These are phyloP conservation scores for Dothidotthia symphoricarpi DNA, from an alignment of 2,329 filamentous ascomycete species.

Conservation along the genomic window DNA sequence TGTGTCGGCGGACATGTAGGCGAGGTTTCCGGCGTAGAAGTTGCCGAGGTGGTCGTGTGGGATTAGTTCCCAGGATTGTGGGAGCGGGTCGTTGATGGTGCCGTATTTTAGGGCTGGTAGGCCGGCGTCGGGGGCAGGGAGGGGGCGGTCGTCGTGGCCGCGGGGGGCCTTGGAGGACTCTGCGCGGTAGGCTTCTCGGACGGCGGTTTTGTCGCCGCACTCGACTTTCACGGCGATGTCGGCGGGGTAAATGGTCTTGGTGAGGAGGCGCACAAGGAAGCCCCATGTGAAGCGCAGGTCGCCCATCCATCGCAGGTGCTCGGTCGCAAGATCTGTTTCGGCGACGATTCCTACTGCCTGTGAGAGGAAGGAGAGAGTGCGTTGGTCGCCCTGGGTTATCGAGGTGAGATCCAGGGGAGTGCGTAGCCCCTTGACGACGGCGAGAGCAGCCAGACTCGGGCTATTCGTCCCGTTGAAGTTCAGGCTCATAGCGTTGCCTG, in stretches of 20 bases:
- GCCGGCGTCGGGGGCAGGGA: slow-evolving; percentile 33
- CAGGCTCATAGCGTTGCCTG: slow-evolving; percentile 89
- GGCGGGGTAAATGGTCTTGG: slow-evolving; percentile 79
- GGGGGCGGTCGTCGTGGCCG: slow-evolving; percentile 21
- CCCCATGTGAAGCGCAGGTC: slow-evolving; percentile 80
- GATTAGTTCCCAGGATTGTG: slow-evolving; percentile 71
- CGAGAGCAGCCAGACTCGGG: slow-evolving; percentile 73
- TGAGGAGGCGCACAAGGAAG: slow-evolving; percentile 72
- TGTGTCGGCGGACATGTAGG: slow-evolving; percentile 80
- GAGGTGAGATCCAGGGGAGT: slow-evolving; percentile 83
- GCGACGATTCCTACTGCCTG: slow-evolving; percentile 88
- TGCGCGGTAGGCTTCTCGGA: slow-evolving; percentile 68
- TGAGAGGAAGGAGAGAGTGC: slow-evolving; percentile 83
- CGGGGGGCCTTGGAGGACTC: slow-evolving; percentile 26
- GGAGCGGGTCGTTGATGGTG: slow-evolving; percentile 73
- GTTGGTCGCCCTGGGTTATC: slow-evolving; percentile 74
- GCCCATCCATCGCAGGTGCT: slow-evolving; percentile 92
- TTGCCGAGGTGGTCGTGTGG: slow-evolving; percentile 79
- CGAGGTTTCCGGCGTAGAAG: slow-evolving; percentile 95
- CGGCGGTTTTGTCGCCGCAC: slow-evolving; percentile 69
- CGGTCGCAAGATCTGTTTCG: slow-evolving; percentile 84
- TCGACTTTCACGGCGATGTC: slow-evolving; percentile 84
- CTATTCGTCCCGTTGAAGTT: slow-evolving; percentile 82
- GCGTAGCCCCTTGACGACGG: slow-evolving; percentile 82
- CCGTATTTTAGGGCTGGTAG: slow-evolving; percentile 77